Evolutionary conservation across 805 yeast genomes (phyloP), one percentile per base, ranked within the genome.

Genomic region (Kodamaea hsintzibuensis): DNA sequence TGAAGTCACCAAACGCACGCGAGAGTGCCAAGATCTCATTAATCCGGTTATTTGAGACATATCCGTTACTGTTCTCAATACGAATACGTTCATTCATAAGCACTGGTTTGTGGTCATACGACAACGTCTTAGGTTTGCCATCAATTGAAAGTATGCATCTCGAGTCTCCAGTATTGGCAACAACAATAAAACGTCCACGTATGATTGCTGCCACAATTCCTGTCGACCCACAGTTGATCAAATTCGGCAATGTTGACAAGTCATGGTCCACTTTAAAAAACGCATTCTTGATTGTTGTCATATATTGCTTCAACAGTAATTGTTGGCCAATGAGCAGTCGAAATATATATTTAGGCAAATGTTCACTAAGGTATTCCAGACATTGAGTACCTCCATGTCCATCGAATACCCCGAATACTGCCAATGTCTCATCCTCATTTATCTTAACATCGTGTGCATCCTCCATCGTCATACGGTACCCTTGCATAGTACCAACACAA

Each of bases 311-410:
- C 43, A 43, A 55, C 38, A 38, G 42, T 27, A 50, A 47, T 18
- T n/a, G 30, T 14, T 43, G 50, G 13, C 37, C 30, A 52, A 66
- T 65, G 22, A 77, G 51, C 14, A 55, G 47, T 42, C 61, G 61
- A 58, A 76, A 73, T n/a, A 79, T 67, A 33, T 61, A 52, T 18
- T 60, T 60, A 4, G 78, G 77, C 19, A 84, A 68, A 18, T 65
- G 63, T 18, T 73, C 73, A 42, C 84, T 76, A 3, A 88, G 68
- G 57, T 72, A 81, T 37, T 76, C 76, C 1, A 92, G 84, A 18
- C 88, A 78, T 22, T 79, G 78, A 5, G 79, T 74, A 13, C 93
- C 92, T 1, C 96, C 96, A 66, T 88, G 96, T 1, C 96, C 96
- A 68, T 88, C 96, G 68, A 86, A 88, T 1, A 88, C 88, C 0